Conservation (phyloP, 108 stramenopile species). For the Skeletonema potamos region DNA sequence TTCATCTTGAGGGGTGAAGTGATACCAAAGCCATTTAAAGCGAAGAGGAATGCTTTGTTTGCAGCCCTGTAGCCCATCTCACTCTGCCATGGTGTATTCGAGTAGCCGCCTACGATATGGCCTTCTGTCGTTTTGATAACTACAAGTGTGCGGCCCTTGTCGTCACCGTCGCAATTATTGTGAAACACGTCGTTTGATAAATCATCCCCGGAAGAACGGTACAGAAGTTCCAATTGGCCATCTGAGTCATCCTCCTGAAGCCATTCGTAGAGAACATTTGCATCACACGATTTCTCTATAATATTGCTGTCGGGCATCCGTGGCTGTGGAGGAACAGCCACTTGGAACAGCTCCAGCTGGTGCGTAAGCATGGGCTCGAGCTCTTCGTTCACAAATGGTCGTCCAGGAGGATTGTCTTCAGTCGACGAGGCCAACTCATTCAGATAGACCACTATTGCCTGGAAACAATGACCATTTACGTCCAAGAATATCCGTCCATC, state of each 20-base stretch:
- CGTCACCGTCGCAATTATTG: constrained; percentile 19
- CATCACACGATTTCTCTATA: neutral
- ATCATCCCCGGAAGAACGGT: neutral
- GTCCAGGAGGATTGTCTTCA: neutral
- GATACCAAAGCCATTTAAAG: constrained; percentile 1
- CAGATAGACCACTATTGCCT: constrained; percentile 8
- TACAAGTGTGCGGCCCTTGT: constrained; percentile 7
- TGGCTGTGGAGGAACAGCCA: neutral
- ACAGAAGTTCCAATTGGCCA: neutral
- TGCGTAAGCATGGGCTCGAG: neutral
- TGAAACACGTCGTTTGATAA: neutral
- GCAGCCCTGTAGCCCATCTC: neutral
- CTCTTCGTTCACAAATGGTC: neutral
- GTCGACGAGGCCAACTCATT: constrained; percentile 10
- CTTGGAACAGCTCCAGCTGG: neutral
- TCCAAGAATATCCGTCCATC: constrained; percentile 21
- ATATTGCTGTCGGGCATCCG: neutral
- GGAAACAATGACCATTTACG: neutral
- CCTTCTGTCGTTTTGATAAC: constrained; percentile 13
- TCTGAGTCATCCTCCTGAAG: neutral
- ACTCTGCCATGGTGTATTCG: constrained; percentile 3
- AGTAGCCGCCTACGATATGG: neutral
- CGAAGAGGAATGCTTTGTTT: constrained; percentile 27
- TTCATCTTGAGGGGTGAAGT: constrained; percentile 18
- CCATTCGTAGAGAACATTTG: neutral